phyloP scores from a whole-genome alignment of 2,329 filamentous ascomycete genomes.

The Aspergillus costaricaensis region DNA sequence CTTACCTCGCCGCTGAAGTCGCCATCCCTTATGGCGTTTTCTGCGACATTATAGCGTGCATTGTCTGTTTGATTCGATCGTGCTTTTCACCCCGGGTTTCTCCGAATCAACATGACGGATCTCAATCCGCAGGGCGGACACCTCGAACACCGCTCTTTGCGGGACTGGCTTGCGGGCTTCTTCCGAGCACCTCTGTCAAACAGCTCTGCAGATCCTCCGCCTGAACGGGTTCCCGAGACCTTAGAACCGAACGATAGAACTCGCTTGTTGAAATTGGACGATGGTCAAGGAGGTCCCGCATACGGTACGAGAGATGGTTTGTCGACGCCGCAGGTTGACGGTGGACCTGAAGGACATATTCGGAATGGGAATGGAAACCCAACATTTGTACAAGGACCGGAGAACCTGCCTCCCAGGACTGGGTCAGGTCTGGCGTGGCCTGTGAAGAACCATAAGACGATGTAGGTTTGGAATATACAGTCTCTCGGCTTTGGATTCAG shows the following conservation, averaged over 20 bases:
- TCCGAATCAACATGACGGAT: slow-evolving; percentile 29
- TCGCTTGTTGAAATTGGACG: slow-evolving; percentile 43
- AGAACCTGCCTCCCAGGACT: slow-evolving; percentile 65
- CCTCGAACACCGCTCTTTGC: slow-evolving; percentile 28
- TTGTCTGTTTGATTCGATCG: slow-evolving; percentile 5
- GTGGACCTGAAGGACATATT: slow-evolving; percentile 34
- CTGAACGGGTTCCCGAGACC: slow-evolving; percentile 12
- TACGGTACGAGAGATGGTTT: slow-evolving; percentile 55
- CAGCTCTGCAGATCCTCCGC: slow-evolving; percentile 14
- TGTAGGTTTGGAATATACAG: slow-evolving; percentile 57
- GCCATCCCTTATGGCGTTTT: slow-evolving; percentile 1
- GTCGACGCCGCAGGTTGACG: slow-evolving; percentile 27
- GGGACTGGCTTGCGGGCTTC: slow-evolving; percentile 34
- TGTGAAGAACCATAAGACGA: slow-evolving; percentile 69
- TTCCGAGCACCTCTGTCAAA: slow-evolving; percentile 27
- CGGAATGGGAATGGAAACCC: slow-evolving; percentile 37
- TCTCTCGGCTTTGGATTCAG: neutral
- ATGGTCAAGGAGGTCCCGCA: slow-evolving; percentile 35
- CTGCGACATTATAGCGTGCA: neutral
- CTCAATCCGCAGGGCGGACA: slow-evolving; percentile 27
- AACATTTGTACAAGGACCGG: slow-evolving; percentile 55
- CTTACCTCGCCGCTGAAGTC: neutral
- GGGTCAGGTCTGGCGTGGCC: slow-evolving; percentile 72
- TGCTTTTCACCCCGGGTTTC: slow-evolving; percentile 4
- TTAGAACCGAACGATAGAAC: slow-evolving; percentile 36